Evolutionary conservation across 352 stramenopile species (phyloP).

Genomic region (Plasmopara viticola): DNA sequence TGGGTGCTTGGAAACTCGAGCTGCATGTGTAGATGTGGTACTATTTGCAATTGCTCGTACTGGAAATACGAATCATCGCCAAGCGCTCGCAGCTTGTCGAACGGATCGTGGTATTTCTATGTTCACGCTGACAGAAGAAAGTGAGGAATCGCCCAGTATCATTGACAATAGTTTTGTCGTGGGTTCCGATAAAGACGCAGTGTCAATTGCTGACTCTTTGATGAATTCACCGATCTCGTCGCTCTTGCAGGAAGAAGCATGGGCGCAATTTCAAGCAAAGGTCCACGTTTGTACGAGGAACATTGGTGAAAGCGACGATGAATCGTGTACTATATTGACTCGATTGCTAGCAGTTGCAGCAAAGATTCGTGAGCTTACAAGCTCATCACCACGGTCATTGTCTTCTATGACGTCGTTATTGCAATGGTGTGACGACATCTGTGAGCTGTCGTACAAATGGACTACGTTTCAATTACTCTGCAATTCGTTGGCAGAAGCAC

Average conservation of each 20-base stretch:
- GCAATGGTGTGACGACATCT: slow-evolving; percentile 31
- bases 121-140: slow-evolving; percentile 3
- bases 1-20: background rate
- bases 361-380: slow-evolving; percentile 10
- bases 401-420: slow-evolving; percentile 6
- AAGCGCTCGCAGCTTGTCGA: slow-evolving; percentile 12
- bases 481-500: slow-evolving; percentile 12
- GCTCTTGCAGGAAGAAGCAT: slow-evolving; percentile 1
- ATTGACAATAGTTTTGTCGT: slow-evolving; percentile 1
- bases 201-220: slow-evolving; percentile 15
- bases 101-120: slow-evolving; percentile 6
- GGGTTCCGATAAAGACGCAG: slow-evolving; percentile 1
- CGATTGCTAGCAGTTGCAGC: slow-evolving; percentile 13
- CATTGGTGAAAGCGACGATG: slow-evolving; percentile 25
- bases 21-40: slow-evolving; percentile 1
- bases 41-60: slow-evolving; percentile 1
- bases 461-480: slow-evolving; percentile 63
- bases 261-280: slow-evolving; percentile 11
- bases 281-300: slow-evolving; percentile 6
- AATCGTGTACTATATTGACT: slow-evolving; percentile 14
- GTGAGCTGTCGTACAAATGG: slow-evolving; percentile 45
- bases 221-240: slow-evolving; percentile 5
- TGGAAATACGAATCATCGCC: background rate
- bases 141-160: slow-evolving; percentile 1
- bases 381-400: slow-evolving; percentile 9